These are phyloP conservation scores for Monilinia aucupariae DNA, from an alignment of 2,329 filamentous ascomycete species.

Conservation along the genomic window DNA sequence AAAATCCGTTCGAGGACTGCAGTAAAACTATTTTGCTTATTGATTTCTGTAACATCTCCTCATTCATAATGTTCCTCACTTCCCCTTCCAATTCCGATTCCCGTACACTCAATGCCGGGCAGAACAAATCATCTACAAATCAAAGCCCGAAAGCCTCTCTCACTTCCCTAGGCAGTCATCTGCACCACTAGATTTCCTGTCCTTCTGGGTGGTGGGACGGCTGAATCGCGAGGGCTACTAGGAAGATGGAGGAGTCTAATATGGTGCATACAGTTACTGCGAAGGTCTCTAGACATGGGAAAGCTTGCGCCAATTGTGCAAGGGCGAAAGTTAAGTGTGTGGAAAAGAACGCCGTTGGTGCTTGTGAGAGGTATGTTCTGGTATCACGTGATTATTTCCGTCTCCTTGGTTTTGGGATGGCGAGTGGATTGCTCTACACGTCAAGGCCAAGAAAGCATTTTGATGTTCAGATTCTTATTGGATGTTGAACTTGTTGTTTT, in stretches of 20 bases:
- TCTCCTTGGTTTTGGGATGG: background rate
- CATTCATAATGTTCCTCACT: background rate
- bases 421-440: too few relatives aligned
- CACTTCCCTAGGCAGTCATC: background rate
- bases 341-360: background rate
- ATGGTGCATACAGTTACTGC: background rate
- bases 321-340: slow-evolving; percentile 13
- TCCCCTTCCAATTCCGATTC: background rate
- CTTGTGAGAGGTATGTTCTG: slow-evolving; percentile 12
- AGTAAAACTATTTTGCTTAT: background rate
- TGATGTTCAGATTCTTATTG: too few relatives aligned
- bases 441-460: too few relatives aligned
- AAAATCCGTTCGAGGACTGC: background rate
- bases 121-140: background rate
- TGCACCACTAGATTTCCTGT: background rate
- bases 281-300: slow-evolving; percentile 5
- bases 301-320: slow-evolving; percentile 12
- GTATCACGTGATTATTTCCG: background rate
- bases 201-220: background rate
- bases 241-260: background rate
- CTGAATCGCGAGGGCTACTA: background rate
- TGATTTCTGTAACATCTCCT: background rate
- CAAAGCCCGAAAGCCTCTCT: background rate
- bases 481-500: background rate
- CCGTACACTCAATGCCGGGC: background rate